These are phyloP conservation scores for Arthromyces matolae DNA, from an alignment of 768 basidiomycete genomes.

Conservation along the genomic window DNA sequence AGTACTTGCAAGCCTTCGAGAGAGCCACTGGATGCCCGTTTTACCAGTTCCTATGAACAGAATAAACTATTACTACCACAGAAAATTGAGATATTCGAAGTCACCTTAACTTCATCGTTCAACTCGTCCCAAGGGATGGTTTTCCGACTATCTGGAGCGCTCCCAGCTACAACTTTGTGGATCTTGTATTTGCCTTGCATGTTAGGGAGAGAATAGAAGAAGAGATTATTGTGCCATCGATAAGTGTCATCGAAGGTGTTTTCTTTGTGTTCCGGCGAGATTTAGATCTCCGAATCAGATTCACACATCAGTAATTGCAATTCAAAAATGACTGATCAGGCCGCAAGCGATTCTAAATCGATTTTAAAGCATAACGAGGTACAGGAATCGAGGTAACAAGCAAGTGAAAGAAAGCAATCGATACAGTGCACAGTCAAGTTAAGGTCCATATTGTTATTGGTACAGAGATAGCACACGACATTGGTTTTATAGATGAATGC, in stretches of 20 bases:
- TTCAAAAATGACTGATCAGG: too few relatives aligned
- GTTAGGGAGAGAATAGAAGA: too few relatives aligned
- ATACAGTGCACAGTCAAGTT: background rate
- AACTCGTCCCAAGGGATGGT: conserved; percentile 9
- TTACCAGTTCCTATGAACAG: background rate
- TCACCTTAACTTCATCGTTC: conserved; percentile 1
- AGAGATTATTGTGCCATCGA: too few relatives aligned
- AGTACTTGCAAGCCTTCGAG: conserved; percentile 5
- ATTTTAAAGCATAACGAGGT: too few relatives aligned
- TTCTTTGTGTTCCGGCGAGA: too few relatives aligned
- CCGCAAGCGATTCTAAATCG: too few relatives aligned
- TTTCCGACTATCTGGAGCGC: conserved; percentile 3
- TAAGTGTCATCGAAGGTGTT: too few relatives aligned
- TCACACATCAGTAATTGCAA: too few relatives aligned
- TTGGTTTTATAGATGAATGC: background rate
- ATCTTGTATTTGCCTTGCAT: background rate
- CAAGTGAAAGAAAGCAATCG: background rate
- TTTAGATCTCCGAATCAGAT: too few relatives aligned
- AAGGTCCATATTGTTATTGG: background rate
- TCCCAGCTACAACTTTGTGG: background rate
- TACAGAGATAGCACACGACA: background rate
- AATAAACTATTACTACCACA: background rate
- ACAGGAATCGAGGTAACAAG: background rate
- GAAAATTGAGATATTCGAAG: background rate
- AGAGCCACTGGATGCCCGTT: conserved; percentile 2